Conservation (phyloP, 2,329 filamentous ascomycete genomes). For the Lachnum nothofagi region DNA sequence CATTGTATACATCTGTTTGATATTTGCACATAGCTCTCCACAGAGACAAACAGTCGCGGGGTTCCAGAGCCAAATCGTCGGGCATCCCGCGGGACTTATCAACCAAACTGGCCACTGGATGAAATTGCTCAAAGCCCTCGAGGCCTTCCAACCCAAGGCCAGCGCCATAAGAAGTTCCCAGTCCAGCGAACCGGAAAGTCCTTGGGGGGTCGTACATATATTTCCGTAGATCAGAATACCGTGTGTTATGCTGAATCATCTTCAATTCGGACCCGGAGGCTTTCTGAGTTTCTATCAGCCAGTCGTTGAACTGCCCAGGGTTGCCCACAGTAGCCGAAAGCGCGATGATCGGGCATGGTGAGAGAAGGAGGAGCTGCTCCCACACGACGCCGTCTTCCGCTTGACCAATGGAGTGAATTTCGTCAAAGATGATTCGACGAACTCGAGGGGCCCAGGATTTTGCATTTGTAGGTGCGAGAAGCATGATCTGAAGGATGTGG, state of each 20-base stretch:
- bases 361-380: constrained; percentile 70
- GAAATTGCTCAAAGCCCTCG: constrained; percentile 40
- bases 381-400: constrained; percentile 70
- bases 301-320: constrained; percentile 62
- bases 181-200: constrained; percentile 34
- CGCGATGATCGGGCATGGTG: constrained; percentile 72
- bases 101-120: constrained; percentile 60
- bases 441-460: constrained; percentile 62
- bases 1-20: constrained; percentile 45
- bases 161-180: constrained; percentile 33
- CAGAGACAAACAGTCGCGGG: constrained; percentile 62
- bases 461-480: constrained; percentile 61
- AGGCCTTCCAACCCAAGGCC: constrained; percentile 42
- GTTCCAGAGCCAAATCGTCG: constrained; percentile 63
- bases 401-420: constrained; percentile 75
- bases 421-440: constrained; percentile 75
- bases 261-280: constrained; percentile 58
- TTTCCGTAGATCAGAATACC: constrained; percentile 75
- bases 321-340: constrained; percentile 78
- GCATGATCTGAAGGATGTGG: constrained; percentile 74
- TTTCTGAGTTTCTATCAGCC: constrained; percentile 61
- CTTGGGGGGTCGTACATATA: constrained; percentile 57
- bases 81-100: constrained; percentile 59
- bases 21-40: constrained; percentile 60
- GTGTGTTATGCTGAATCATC: constrained; percentile 62